phyloP scores from a whole-genome alignment of 805 yeast species.

The Saturnispora dispora region DNA sequence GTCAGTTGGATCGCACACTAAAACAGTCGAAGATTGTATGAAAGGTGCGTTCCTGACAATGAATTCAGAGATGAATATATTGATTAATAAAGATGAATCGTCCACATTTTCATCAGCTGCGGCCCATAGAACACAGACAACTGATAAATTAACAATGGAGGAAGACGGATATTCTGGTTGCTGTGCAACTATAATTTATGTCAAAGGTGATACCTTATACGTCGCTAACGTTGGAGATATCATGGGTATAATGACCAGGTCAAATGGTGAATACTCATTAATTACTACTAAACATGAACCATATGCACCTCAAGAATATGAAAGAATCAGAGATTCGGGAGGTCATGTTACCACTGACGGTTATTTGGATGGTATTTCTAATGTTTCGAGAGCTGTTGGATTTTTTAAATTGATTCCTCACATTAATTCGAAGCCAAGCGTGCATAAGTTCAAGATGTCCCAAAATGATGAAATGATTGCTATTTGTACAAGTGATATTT shows the following conservation, averaged over 20 bases:
- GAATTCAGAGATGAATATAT: slow-evolving; percentile 73
- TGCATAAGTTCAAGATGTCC: slow-evolving; percentile 49
- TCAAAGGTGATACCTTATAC: slow-evolving; percentile 60
- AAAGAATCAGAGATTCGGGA: slow-evolving; percentile 82
- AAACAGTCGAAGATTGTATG: slow-evolving; percentile 62
- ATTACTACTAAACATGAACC: slow-evolving; percentile 81
- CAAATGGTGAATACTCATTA: slow-evolving; percentile 70
- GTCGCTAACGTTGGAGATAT: slow-evolving; percentile 90
- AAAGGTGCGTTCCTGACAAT: slow-evolving; percentile 71
- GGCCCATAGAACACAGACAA: slow-evolving; percentile 42
- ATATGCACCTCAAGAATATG: slow-evolving; percentile 65
- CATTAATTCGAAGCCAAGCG: slow-evolving; percentile 80
- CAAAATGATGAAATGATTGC: slow-evolving; percentile 78
- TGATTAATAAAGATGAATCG: slow-evolving; percentile 36
- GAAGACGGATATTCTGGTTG: slow-evolving; percentile 77
- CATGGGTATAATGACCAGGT: slow-evolving; percentile 67
- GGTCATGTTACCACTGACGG: slow-evolving; percentile 85
- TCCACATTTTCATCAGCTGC: slow-evolving; percentile 37
- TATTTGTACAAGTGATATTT: slow-evolving; percentile 71
- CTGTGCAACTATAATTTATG: slow-evolving; percentile 71
- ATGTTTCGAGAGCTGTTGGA: slow-evolving; percentile 88
- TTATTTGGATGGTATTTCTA: slow-evolving; percentile 71
- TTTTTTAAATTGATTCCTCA: slow-evolving; percentile 80
- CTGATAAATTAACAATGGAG: slow-evolving; percentile 46
- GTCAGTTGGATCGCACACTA: slow-evolving; percentile 34